These are phyloP conservation scores for Elsinoe fawcettii DNA, from an alignment of 2,329 filamentous ascomycete species.

Conservation along the genomic window DNA sequence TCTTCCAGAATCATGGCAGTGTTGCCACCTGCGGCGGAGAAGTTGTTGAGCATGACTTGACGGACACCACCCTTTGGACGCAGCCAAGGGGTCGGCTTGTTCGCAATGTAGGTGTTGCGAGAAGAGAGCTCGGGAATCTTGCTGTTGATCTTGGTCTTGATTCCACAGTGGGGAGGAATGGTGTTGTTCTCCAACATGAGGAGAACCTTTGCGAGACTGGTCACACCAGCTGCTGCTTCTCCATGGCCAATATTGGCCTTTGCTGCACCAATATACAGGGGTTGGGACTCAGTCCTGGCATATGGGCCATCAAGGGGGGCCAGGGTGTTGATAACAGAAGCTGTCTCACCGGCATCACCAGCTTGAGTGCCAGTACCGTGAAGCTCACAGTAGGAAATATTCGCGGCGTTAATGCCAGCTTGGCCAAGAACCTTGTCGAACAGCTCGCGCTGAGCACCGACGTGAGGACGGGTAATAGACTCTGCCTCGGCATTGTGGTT, in stretches of 20 bases:
- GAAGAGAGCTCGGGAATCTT: slow-evolving; percentile 51
- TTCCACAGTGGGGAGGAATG: slow-evolving; percentile 58
- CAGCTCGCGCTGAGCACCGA: slow-evolving; percentile 19
- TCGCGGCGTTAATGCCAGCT: slow-evolving; percentile 23
- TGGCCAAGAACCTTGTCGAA: slow-evolving; percentile 20
- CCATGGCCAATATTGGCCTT: slow-evolving; percentile 28
- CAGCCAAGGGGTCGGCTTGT: slow-evolving; percentile 32
- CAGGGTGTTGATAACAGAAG: slow-evolving; percentile 22
- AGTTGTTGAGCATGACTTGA: slow-evolving; percentile 12
- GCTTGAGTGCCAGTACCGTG: slow-evolving; percentile 32
- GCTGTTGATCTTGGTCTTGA: slow-evolving; percentile 57
- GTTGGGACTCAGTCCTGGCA: slow-evolving; percentile 15
- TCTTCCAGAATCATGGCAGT: slow-evolving; percentile 60
- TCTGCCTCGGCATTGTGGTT: slow-evolving; percentile 25
- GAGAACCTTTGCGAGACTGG: slow-evolving; percentile 56
- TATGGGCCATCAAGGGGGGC: slow-evolving; percentile 16
- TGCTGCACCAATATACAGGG: slow-evolving; percentile 23
- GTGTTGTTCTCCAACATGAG: slow-evolving; percentile 56
- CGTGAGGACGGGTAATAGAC: slow-evolving; percentile 26
- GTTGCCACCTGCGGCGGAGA: slow-evolving; percentile 55
- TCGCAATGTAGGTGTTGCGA: slow-evolving; percentile 53
- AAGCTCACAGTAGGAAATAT: slow-evolving; percentile 26
- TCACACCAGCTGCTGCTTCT: slow-evolving; percentile 33
- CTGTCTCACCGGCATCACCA: slow-evolving; percentile 27
- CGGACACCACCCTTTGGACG: slow-evolving; percentile 2